Evolutionary conservation across 179 eudicot species (phyloP), one percentile per base, ranked within the genome.

Genomic region (Sideroxylon spinosum): DNA sequence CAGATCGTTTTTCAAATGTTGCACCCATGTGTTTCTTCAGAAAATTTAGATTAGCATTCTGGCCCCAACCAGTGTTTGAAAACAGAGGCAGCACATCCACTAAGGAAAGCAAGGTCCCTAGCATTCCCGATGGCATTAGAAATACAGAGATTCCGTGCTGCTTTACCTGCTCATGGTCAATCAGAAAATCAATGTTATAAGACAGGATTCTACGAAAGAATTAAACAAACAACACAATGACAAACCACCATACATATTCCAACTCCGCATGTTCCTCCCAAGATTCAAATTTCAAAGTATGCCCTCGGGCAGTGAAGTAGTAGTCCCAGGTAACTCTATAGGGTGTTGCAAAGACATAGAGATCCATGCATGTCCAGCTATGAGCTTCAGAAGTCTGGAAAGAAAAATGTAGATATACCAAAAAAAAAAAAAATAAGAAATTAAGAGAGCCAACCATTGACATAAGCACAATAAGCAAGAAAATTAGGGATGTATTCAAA

Each of bases 111-210:
- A 95, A 89, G 22, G 99, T 95, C 76, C 99, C 99, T 76, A 95
- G 86, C 98, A 95, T 95, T 86, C 99, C 99, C 0, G 99, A 92
- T 72, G 98, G 99, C 98, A 95, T 93, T 23, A 95, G 92, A 84
- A 95, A 95, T 53, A 95, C 94, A 32, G 98, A 95, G 80, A 95
- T 84, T 49, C 99, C 99, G 69, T 95, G 97, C 80, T 93, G 93
- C 87, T 93, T 95, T 71, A 95, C 97, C 98, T 95, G 97, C 78
- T 81, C 82, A 82, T 17, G 46, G 11, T 62, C 50, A 79, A 59
- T 79, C 66, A 77, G 19, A 67, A 72, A 52, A 74, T 81, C 73
- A 84, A 68, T 28, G 69, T 37, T 44, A 61, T 9, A 48, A 14
- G 20, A 66, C 37, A 77, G 71, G 9, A 26, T 57, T 59, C 65